Conservation (phyloP, 306 rosid species). For the Leucaena leucocephala region DNA sequence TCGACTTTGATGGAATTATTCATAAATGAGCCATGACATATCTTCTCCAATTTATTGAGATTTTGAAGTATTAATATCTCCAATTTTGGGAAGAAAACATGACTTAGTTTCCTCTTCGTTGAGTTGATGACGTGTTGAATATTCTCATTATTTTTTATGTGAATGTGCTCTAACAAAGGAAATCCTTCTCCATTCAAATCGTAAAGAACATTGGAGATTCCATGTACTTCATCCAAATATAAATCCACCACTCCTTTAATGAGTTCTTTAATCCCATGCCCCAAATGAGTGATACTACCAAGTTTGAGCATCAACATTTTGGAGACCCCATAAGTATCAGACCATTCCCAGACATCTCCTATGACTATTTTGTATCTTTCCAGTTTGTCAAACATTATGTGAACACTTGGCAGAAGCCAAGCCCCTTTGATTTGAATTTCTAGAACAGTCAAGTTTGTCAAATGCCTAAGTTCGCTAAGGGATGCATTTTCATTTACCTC, state of each 20-base stretch:
- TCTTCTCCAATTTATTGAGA: neutral
- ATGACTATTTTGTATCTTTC: conserved; percentile 1
- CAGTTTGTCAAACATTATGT: neutral
- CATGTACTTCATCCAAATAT: neutral
- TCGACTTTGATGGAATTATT: neutral
- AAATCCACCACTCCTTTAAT: neutral
- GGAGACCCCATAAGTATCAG: neutral
- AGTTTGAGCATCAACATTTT: neutral
- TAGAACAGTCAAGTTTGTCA: conserved; percentile 3
- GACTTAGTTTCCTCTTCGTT: neutral
- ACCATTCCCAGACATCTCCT: neutral
- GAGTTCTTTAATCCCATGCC: conserved; percentile 19
- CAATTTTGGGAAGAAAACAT: neutral
- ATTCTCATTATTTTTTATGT: neutral
- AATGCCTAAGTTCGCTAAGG: conserved; percentile 17
- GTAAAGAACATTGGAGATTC: neutral
- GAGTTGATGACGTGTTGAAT: neutral
- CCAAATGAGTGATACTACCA: neutral
- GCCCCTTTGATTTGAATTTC: conserved; percentile 1
- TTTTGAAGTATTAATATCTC: neutral
- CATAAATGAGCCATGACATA: neutral
- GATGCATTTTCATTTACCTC: conserved; percentile 5
- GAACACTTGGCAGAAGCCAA: neutral
- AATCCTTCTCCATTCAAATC: neutral
- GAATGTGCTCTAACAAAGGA: neutral